phyloP scores from a whole-genome alignment of 495 filamentous ascomycete species.

The Xylaria telfairii region DNA sequence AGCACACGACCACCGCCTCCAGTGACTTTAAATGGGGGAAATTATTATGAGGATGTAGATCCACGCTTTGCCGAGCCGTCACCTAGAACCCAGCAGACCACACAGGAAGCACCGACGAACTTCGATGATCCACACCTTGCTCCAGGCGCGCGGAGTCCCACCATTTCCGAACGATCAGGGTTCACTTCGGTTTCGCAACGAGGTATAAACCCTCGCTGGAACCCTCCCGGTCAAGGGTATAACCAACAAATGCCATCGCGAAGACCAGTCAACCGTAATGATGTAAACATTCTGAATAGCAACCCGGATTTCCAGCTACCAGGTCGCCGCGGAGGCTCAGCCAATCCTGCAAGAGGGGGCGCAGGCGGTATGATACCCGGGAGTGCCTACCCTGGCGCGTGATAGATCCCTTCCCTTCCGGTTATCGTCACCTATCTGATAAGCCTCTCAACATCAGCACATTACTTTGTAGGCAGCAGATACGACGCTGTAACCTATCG shows the following conservation, averaged over 20 bases:
- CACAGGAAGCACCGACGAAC: constrained; percentile 40
- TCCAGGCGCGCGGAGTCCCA: constrained; percentile 72
- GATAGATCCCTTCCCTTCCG: not conserved
- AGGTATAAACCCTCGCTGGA: constrained; percentile 86
- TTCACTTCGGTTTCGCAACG: constrained; percentile 88
- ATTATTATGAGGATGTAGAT: constrained; percentile 94
- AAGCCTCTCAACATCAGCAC: not conserved
- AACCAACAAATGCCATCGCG: constrained; percentile 47
- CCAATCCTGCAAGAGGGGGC: constrained; percentile 27
- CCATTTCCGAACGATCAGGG: constrained; percentile 75
- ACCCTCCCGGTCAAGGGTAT: constrained; percentile 43
- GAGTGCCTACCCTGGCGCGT: constrained; percentile 43
- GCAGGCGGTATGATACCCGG: constrained; percentile 42
- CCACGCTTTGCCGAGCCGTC: constrained; percentile 72
- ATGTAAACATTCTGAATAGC: constrained; percentile 66
- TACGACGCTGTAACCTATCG: not conserved
- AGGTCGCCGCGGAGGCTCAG: constrained; percentile 34
- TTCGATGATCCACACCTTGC: constrained; percentile 63
- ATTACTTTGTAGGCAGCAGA: not conserved
- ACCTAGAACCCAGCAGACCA: constrained; percentile 36
- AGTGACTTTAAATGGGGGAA: constrained; percentile 48
- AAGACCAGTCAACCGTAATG: constrained; percentile 53
- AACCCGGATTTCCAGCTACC: constrained; percentile 80
- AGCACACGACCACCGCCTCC: constrained; percentile 40
- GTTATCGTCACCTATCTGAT: not conserved